Conservation (phyloP, 2,329 filamentous ascomycete genomes). For the Penicillium nordicum region DNA sequence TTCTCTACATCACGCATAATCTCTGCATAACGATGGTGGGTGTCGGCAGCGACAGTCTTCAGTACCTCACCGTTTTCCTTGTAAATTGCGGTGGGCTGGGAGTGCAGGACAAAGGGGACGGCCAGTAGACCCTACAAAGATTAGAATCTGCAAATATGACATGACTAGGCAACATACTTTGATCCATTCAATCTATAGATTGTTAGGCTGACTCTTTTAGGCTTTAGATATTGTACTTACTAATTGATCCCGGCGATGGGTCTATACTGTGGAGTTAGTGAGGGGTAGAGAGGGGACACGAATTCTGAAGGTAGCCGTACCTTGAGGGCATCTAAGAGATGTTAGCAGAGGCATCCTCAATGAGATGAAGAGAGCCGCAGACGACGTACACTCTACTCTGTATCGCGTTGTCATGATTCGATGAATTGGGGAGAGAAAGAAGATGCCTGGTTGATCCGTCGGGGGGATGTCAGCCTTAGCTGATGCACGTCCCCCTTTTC, state of each 20-base stretch:
- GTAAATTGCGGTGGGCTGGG: slow-evolving; percentile 85
- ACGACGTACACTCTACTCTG: slow-evolving; percentile 65
- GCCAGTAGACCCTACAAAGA: slow-evolving; percentile 65
- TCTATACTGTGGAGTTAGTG: slow-evolving; percentile 52
- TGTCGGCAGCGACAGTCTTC: slow-evolving; percentile 70
- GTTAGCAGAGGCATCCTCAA: not conserved
- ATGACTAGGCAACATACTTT: slow-evolving; percentile 53
- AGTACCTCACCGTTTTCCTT: slow-evolving; percentile 64
- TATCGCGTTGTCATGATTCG: slow-evolving; percentile 48
- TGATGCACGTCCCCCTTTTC: slow-evolving; percentile 3
- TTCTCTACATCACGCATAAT: slow-evolving; percentile 92
- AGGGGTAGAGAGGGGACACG: not conserved
- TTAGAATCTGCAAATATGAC: slow-evolving; percentile 13
- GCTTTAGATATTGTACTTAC: slow-evolving; percentile 42
- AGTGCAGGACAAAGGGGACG: slow-evolving; percentile 94
- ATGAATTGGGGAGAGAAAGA: not conserved
- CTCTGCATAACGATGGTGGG: slow-evolving; percentile 85
- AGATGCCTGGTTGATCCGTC: not conserved
- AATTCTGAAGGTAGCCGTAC: slow-evolving; percentile 37
- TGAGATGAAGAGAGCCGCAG: not conserved
- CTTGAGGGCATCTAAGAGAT: slow-evolving; percentile 59
- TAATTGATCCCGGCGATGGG: slow-evolving; percentile 87
- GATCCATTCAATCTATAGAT: slow-evolving; percentile 75
- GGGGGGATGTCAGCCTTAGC: not conserved
- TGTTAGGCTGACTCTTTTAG: slow-evolving; percentile 1